Base-by-base conservation (phyloP, 495 filamentous ascomycete genomes). In the Hypoxylon fragiforme region DNA sequence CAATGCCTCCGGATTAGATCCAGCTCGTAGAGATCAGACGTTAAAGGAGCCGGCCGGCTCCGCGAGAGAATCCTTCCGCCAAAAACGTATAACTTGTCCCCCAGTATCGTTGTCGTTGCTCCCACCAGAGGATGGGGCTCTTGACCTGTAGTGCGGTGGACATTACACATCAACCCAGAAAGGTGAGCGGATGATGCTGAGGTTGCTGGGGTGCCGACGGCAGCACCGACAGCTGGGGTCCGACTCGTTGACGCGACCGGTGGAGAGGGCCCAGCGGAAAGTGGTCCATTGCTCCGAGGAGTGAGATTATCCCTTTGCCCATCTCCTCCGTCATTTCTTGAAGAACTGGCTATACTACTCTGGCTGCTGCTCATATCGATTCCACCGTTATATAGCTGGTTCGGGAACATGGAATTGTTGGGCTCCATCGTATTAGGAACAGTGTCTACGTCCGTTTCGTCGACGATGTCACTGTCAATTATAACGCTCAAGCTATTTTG, bases 71-170 rank as follows among this genome's bases (percentile, higher is more conserved):
- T 82, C 40, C 92, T 84, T 13, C 94, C 94, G 11, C 94, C 94
- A 70, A 97, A 97, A 3, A 97, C 91, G 69, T 95, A 98, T 26
- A 98, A 77, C 65, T 90, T 96, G 67, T 98, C 94, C 7, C 91
- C 91, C 16, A 98, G 64, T 42, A 97, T 88, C 0, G 95, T 97
- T 0, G 95, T 97, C 0, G 95, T 96, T 2, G 94, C 92, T 2
- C 94, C 94, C 3, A 98, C 94, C 2, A 97, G 74, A 8, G 94
- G 86, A 54, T 87, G 90, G 4, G 94, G 95, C 65, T 97, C 91
- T 52, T 85, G 82, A 22, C 94, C 94, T 1, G 92, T 97, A 12
- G 94, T 97, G 37, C 80, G 72, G 51, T 94, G 89, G 11, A 96
- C 90, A 76, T 96, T 96, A 73, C 91, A 96, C 65, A 96, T 92